phyloP scores from a whole-genome alignment of 805 yeast genomes.

The Pichia occidentalis region DNA sequence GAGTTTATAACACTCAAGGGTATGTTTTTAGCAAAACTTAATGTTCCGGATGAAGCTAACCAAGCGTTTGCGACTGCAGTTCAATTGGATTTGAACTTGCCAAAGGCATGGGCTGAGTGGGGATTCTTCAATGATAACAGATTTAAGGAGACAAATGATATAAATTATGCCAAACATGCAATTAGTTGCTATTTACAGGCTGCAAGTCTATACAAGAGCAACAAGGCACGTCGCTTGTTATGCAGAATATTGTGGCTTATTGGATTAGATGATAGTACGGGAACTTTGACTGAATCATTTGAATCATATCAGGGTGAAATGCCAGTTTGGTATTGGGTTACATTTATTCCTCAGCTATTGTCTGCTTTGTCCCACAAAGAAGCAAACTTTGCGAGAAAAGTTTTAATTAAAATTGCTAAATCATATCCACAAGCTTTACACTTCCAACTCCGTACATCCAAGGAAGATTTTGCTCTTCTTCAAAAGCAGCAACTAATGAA shows the following conservation, averaged over 20 bases:
- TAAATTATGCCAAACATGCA: conserved; percentile 85
- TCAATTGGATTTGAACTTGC: conserved; percentile 86
- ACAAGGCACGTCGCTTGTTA: conserved; percentile 79
- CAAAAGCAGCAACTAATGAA: conserved; percentile 51
- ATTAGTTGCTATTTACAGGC: conserved; percentile 95
- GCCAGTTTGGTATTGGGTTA: conserved; percentile 99
- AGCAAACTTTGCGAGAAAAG: conserved; percentile 81
- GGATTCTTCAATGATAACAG: conserved; percentile 90
- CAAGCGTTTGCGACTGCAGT: conserved; percentile 98
- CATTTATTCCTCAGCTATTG: conserved; percentile 89
- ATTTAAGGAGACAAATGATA: conserved; percentile 73
- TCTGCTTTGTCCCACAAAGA: conserved; percentile 88
- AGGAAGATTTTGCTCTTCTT: conserved; percentile 84
- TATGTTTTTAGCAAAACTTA: conserved; percentile 89
- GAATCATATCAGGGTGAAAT: conserved; percentile 91
- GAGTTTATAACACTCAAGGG: conserved; percentile 97
- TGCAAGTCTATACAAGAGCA: conserved; percentile 90
- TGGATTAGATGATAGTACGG: conserved; percentile 79
- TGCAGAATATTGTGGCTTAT: conserved; percentile 92
- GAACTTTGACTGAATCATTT: conserved; percentile 78
- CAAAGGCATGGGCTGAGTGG: conserved; percentile 99
- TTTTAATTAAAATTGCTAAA: conserved; percentile 87
- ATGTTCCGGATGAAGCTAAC: conserved; percentile 90
- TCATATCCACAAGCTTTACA: conserved; percentile 96
- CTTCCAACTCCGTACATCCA: conserved; percentile 90